Evolutionary conservation across 805 yeast species (phyloP), one percentile per base, ranked within the genome.

Genomic region (Saccharomyces kudriavzevii): DNA sequence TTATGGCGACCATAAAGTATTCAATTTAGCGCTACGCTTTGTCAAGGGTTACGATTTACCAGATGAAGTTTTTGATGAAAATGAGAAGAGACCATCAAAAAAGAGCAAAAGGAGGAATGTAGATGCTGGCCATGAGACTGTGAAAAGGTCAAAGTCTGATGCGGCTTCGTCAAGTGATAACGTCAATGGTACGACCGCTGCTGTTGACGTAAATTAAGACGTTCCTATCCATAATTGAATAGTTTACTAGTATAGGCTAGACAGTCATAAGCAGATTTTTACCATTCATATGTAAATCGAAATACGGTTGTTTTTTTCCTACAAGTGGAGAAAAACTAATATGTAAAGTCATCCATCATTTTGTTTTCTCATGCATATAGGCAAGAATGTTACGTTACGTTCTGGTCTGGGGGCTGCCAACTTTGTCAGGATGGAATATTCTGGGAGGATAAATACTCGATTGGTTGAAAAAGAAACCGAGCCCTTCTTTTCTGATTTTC

Each of bases 1-100:
- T 62, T 80, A 85, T 59, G 85, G 81, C 51, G 79, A 81, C 47
- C 69, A 77, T 9, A 77, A 83, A 56, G 73, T 63, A 14, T 74
- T 63, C 62, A 74, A 82, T 25, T 74, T 92, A 56, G 76, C 80
- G 53, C 82, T 90, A 61, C 84, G 83, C 64, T 87, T 82, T 62
- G 89, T 86, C 49, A 87, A 88, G 62, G 69, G 85, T 46, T 79
- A 84, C 71, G 96, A 90, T 60, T 74, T 94, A 31, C 97, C 97
- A 5, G 81, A 82, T 61, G 89, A 84, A 61, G 96, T 91, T 5
- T 92, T 85, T 61, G 82, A 69, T 13, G 90, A 84, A 57, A 91
- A 81, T n/a, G 97, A 92, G 63, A 62, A 57, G 25, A 78, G 95
- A 54, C 97, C 97, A 0, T 70, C 72, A 3, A 85, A 83, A 63